Base-by-base conservation (phyloP, 2,329 filamentous ascomycete species). In the Stenocarpella maydis region DNA sequence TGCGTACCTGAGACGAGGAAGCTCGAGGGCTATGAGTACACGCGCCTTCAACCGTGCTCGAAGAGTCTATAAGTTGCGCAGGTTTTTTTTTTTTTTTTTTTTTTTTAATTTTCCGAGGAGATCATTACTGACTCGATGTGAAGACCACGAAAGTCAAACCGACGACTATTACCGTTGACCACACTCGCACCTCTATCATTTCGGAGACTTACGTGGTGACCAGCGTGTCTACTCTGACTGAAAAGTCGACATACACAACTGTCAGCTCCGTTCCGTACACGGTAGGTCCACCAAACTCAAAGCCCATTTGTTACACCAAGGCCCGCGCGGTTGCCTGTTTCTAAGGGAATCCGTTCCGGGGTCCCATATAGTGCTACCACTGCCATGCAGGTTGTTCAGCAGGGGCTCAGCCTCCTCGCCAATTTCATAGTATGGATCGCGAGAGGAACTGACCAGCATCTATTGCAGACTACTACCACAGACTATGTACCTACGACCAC, bases 241-340 rank as follows among this genome's bases (percentile, higher is more conserved):
- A 49, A 0, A 37, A 2, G 2, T 17, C 28, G 19, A 63, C 58
- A 1, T 63, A 63, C 28, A 37, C 41, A 47, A 63, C 58, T 21
- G 21, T 12, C 43, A 63, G 58, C 58, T 37, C 58, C n/a, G 58
- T 63, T 2, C 58, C 58, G 6, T 63, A 63, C n/a, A 63, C 58
- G 43, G 58, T 63, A 37, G 10, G 58, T 63, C 17, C 14, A 14
- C 10, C 19, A 37, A 12, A 7, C 34, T 8, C 7, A 12, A 37
- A 5, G 6, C 9, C 34, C 34, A 12, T 37, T 6, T 37, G 15
- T 7, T 49, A n/a, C n/a, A 14, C 37, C 4, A 37, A 2, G 6
- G 19, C 5, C 34, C 19, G 10, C 8, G 19, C 15, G 15, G 4
- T 2, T 3, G 4, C 10, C 14, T 34, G 1, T 19, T 15, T 61